phyloP scores from a whole-genome alignment of 2,329 filamentous ascomycete genomes.

The Venturia nashicola region DNA sequence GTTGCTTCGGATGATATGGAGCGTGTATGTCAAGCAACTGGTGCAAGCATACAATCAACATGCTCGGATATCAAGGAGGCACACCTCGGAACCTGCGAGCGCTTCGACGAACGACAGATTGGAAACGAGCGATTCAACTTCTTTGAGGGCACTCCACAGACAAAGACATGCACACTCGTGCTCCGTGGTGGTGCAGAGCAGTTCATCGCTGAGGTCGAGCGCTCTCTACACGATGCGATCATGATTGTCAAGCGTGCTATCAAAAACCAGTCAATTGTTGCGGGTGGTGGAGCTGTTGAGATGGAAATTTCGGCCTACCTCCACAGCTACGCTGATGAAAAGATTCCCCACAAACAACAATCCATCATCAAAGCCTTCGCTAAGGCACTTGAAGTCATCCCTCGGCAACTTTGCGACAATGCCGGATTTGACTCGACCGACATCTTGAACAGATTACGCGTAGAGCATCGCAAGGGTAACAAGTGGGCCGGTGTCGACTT shows the following conservation, averaged over 20 bases:
- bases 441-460: constrained; percentile 88
- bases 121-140: constrained; percentile 97
- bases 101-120: constrained; percentile 92
- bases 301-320: constrained; percentile 96
- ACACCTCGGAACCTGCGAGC: constrained; percentile 82
- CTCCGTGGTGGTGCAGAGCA: constrained; percentile 95
- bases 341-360: constrained; percentile 90
- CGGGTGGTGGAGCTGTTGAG: constrained; percentile 85
- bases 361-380: constrained; percentile 96
- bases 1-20: constrained; percentile 89
- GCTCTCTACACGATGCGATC: constrained; percentile 94
- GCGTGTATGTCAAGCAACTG: constrained; percentile 87
- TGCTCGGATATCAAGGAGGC: constrained; percentile 87
- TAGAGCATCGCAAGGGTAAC: constrained; percentile 89
- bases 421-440: constrained; percentile 97
- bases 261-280: constrained; percentile 88
- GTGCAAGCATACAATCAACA: constrained; percentile 84
- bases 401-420: constrained; percentile 94
- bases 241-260: constrained; percentile 99
- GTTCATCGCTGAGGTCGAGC: constrained; percentile 97
- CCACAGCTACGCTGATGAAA: constrained; percentile 83
- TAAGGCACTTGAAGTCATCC: constrained; percentile 93
- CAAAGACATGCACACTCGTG: constrained; percentile 93
- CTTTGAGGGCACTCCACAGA: constrained; percentile 89
- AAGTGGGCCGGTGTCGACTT: constrained; percentile 97